Evolutionary conservation across 179 eudicot genomes (phyloP), one percentile per base, ranked within the genome.

Genomic region (Nepenthes alata): DNA sequence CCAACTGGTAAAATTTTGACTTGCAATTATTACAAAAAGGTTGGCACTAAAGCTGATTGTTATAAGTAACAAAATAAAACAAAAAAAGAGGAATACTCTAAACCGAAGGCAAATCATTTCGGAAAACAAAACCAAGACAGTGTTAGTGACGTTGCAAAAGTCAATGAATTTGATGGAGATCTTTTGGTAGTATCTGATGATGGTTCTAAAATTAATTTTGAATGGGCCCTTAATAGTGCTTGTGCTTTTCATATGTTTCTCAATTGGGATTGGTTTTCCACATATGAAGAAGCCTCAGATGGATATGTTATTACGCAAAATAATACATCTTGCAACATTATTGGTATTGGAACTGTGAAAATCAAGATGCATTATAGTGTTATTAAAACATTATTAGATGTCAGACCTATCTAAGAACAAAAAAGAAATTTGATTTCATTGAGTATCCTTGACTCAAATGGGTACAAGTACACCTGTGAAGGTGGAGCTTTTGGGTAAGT

Each of bases 361-460:
- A 54, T 54, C 35, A 54, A 11, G 4, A 14, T 54, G 34, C 6
- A n/a, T 25, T 25, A 25, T 54, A 34, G 57, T n/a, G 9, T 49
- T 8, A n/a, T 49, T 49, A 49, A 11, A 49, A 49, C 12, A 3
- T 11, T 11, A 3, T n/a, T 4, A 7, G 14, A 14, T 14, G 36
- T 54, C 14, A 4, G 57, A 25, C 34, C 2, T 25, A 34, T 14
- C 0, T 10, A 25, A 54, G 5, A n/a, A 2, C 14, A n/a, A 14
- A 54, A 54, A 34, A 54, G 10, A 11, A 54, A 54, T 11, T 54
- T 54, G 36, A 54, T 54, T 34, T 54, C 57, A 54, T 54, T 54
- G 36, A 25, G 57, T 14, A 54, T 14, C 14, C 34, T 54, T 4
- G 35, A 54, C 35, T 14, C 35, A 25, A 54, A 54, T 4, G 57